Conservation (phyloP, 108 stramenopile genomes). For the Stephanodiscus triporus region DNA sequence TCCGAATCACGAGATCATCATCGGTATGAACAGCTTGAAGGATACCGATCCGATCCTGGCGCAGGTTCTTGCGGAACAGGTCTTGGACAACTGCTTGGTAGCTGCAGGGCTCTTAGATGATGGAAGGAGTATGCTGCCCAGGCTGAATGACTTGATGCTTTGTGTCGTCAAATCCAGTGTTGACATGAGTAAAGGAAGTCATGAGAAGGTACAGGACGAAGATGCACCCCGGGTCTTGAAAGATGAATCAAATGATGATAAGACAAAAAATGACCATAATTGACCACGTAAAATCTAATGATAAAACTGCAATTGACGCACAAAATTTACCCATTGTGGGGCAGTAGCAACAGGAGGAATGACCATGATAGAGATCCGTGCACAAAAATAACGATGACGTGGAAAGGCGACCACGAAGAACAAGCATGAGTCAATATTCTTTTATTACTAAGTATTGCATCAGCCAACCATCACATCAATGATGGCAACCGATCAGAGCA, state of each 20-base stretch:
- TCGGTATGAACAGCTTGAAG: slow-evolving; percentile 65
- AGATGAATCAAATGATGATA: background rate
- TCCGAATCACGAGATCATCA: slow-evolving; percentile 93
- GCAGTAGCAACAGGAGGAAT: too few relatives aligned
- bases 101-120: slow-evolving; percentile 98
- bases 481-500: too few relatives aligned
- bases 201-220: background rate
- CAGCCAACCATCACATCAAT: too few relatives aligned
- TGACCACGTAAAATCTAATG: background rate
- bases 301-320: too few relatives aligned
- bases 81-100: slow-evolving; percentile 97
- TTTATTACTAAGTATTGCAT: too few relatives aligned
- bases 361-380: too few relatives aligned
- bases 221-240: background rate
- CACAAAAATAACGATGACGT: too few relatives aligned
- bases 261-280: slow-evolving; percentile 1
- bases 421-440: background rate
- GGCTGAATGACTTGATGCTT: slow-evolving; percentile 89
- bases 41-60: slow-evolving; percentile 77
- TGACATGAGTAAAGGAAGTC: background rate
- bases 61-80: slow-evolving; percentile 86
- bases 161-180: slow-evolving; percentile 76
- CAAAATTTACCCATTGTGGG: too few relatives aligned
- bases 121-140: slow-evolving; percentile 90
- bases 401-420: too few relatives aligned